Percentiles rank a stretch among this genome's conserved stretches.
phyloP scores from a whole-genome alignment of 2,329 filamentous ascomycete genomes.

The Pestalotiopsis sp. region DNA sequence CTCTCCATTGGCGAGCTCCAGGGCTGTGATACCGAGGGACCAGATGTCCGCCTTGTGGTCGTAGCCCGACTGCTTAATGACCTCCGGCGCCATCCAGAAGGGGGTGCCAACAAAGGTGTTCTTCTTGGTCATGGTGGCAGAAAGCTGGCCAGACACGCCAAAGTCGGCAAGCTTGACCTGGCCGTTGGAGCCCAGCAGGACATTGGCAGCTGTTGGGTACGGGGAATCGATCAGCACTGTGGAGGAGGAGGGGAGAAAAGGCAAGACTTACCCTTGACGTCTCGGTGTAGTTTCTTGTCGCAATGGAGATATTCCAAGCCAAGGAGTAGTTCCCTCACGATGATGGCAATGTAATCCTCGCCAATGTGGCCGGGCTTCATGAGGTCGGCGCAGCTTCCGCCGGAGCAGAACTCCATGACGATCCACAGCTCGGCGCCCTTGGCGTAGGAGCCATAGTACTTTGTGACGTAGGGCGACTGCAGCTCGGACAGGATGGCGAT shows the following conservation, averaged over 20 bases:
- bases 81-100: slow-evolving; percentile 99
- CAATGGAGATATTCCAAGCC: slow-evolving; percentile 91
- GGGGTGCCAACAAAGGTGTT: slow-evolving; percentile 98
- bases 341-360: slow-evolving; percentile 97
- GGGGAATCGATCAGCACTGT: too few relatives aligned
- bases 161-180: slow-evolving; percentile 98
- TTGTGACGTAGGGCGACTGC: slow-evolving; percentile 94
- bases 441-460: slow-evolving; percentile 96
- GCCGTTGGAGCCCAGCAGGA: slow-evolving; percentile 84
- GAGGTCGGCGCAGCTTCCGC: slow-evolving; percentile 92
- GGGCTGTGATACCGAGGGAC: slow-evolving; percentile 92
- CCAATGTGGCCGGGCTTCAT: slow-evolving; percentile 91
- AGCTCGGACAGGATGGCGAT: slow-evolving; percentile 96
- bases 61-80: slow-evolving; percentile 97
- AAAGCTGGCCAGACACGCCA: slow-evolving; percentile 93
- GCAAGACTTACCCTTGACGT: slow-evolving; percentile 77
- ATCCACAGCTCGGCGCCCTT: slow-evolving; percentile 98
- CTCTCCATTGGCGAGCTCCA: slow-evolving; percentile 89
- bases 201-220: slow-evolving; percentile 74
- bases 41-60: slow-evolving; percentile 98
- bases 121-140: slow-evolving; percentile 99
- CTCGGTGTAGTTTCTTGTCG: slow-evolving; percentile 94
- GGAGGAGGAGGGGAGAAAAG: background rate
- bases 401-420: slow-evolving; percentile 98
- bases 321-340: slow-evolving; percentile 84